Evolutionary conservation across 768 basidiomycete genomes (phyloP).

Genomic region (Amanita inopinata): DNA sequence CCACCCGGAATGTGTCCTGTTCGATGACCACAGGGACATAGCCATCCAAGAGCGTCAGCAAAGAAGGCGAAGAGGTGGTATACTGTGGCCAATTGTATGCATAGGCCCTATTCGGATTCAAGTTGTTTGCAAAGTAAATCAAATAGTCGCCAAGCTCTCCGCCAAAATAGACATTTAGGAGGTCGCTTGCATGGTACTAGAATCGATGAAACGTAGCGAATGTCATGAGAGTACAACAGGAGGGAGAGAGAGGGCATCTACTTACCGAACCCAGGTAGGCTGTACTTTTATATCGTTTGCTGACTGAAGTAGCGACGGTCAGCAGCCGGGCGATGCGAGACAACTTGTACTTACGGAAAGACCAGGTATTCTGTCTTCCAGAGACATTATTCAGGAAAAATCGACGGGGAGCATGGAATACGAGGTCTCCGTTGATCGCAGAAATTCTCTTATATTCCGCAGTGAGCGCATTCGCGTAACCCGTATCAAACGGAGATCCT

Average conservation of each 20-base stretch:
- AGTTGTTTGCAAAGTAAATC: conserved; percentile 27
- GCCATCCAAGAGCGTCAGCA: conserved; percentile 17
- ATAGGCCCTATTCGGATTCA: conserved; percentile 29
- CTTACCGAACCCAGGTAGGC: conserved; percentile 16
- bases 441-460: conserved; percentile 44
- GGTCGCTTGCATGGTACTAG: conserved; percentile 30
- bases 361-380: conserved; percentile 29
- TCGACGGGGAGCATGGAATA: conserved; percentile 39
- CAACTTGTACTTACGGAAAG: conserved; percentile 23
- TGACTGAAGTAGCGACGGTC: conserved; percentile 12
- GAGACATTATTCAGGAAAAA: conserved; percentile 32
- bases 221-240: conserved; percentile 12
- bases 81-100: conserved; percentile 24
- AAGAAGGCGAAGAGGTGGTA: conserved; percentile 13
- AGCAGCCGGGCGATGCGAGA: neutral
- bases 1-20: conserved; percentile 22
- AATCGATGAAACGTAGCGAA: too few relatives aligned
- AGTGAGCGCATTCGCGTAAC: conserved; percentile 29
- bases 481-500: conserved; percentile 48
- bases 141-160: conserved; percentile 32
- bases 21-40: conserved; percentile 13
- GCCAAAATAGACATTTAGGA: conserved; percentile 25
- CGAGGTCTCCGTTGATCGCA: conserved; percentile 38
- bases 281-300: conserved; percentile 13
- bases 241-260: neutral